Conservation (phyloP, 345 rosid genomes). For the Sonneratia alba region DNA sequence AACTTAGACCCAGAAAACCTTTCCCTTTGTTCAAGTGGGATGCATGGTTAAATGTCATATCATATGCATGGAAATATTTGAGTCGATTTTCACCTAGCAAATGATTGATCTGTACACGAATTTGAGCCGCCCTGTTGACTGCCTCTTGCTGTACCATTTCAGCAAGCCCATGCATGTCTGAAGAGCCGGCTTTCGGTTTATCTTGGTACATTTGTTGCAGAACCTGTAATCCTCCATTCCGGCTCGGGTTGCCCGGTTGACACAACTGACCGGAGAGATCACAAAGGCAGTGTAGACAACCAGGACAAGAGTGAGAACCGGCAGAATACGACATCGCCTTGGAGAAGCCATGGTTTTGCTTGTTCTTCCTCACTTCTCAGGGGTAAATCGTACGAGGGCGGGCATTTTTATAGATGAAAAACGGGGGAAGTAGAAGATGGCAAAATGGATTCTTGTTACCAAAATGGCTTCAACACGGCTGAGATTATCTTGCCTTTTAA, state of each 20-base stretch:
- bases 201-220: constrained; percentile 4
- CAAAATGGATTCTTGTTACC: not conserved
- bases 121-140: not conserved
- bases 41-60: no score
- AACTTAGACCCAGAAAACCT: no score
- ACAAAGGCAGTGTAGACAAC: not conserved
- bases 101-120: not conserved
- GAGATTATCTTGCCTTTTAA: not conserved
- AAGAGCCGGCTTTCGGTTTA: not conserved
- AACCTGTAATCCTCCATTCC: constrained; percentile 6
- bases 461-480: not conserved
- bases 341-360: not conserved
- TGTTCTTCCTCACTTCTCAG: not conserved
- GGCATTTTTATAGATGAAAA: not conserved
- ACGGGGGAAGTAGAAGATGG: not conserved
- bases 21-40: no score
- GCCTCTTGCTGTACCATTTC: constrained; percentile 2
- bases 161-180: constrained; percentile 5
- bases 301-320: not conserved
- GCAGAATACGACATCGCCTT: not conserved
- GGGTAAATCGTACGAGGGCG: not conserved
- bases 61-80: no score
- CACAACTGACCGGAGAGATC: not conserved
- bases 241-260: not conserved
- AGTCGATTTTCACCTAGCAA: not conserved